A percentile compares a stretch with the other conserved stretches of the same genome.
These are phyloP conservation scores for Ceratobasidium sp. DNA, from an alignment of 1,284 basidiomycete species.

Conservation along the genomic window DNA sequence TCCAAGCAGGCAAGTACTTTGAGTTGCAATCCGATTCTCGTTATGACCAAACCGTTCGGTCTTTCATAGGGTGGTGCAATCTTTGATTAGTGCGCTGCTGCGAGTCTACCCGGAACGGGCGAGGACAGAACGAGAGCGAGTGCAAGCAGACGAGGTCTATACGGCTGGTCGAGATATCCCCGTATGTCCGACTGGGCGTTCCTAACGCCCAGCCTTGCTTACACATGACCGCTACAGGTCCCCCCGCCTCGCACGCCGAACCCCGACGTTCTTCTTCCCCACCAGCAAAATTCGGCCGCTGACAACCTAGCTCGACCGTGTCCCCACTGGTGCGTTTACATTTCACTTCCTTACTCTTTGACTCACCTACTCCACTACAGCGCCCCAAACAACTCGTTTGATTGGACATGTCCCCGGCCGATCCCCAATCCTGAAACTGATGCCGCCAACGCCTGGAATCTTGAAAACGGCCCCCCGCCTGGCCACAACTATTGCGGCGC, in stretches of 20 bases:
- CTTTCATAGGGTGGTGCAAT: constrained; percentile 47
- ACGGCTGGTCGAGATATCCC: constrained; percentile 42
- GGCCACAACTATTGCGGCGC: constrained; percentile 48
- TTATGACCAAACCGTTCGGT: background rate
- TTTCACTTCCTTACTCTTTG: background rate
- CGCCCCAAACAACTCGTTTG: constrained; percentile 47
- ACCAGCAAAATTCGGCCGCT: constrained; percentile 47
- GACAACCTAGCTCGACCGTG: constrained; percentile 48
- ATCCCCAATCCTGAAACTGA: constrained; percentile 48
- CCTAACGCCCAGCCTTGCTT: background rate
- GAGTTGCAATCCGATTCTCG: background rate
- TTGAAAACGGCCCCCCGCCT: constrained; percentile 48
- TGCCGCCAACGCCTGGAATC: constrained; percentile 47
- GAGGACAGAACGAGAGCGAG: constrained; percentile 46
- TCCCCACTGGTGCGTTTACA: constrained; percentile 46
- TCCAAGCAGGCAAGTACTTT: constrained; percentile 34
- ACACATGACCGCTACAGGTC: constrained; percentile 37
- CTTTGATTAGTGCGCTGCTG: constrained; percentile 46
- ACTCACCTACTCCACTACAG: constrained; percentile 27
- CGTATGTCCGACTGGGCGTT: constrained; percentile 22
- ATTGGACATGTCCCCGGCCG: constrained; percentile 48
- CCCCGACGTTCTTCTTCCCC: constrained; percentile 46
- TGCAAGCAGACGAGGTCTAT: constrained; percentile 49
- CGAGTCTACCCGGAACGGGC: constrained; percentile 46
- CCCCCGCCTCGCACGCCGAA: constrained; percentile 47